Percentiles rank a stretch among this genome's conserved stretches.
Evolutionary conservation across 2,329 filamentous ascomycete genomes (phyloP).

Genomic region (Xylariaceae sp.): DNA sequence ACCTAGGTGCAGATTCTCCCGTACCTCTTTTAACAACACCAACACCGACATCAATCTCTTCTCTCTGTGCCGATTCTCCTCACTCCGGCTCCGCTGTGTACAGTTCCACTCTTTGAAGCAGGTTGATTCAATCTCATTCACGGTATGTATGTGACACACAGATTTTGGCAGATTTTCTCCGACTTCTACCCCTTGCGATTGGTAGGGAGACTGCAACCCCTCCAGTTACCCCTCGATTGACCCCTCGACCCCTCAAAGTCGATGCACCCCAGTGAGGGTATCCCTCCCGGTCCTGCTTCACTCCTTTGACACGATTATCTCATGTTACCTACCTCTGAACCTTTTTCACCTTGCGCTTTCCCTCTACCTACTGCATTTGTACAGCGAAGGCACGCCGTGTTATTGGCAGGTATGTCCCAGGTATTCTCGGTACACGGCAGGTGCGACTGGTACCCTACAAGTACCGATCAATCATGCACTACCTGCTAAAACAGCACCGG

Average conservation of each 20-base stretch:
- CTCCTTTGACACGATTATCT: background rate
- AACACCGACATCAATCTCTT: too few relatives aligned
- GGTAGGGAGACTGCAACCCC: conserved; percentile 1
- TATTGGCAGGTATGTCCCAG: background rate
- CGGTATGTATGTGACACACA: background rate
- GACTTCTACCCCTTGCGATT: background rate
- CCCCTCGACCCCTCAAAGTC: conserved; percentile 11
- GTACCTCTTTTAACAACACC: background rate
- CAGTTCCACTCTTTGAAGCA: too few relatives aligned
- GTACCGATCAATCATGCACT: background rate
- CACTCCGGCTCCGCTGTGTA: too few relatives aligned
- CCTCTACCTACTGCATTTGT: background rate
- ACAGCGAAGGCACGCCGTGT: background rate
- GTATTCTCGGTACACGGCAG: background rate
- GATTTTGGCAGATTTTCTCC: background rate
- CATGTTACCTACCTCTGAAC: background rate
- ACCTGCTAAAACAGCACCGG: background rate
- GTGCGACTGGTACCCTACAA: background rate
- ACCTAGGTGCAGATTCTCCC: background rate
- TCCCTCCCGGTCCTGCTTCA: background rate
- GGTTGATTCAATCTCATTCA: background rate
- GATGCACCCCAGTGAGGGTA: background rate
- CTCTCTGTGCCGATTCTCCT: too few relatives aligned
- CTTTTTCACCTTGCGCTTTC: background rate
- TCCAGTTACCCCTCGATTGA: conserved; percentile 16